Evolutionary conservation across 495 filamentous ascomycete genomes (phyloP).

Genomic region (Chaetomium tenue): DNA sequence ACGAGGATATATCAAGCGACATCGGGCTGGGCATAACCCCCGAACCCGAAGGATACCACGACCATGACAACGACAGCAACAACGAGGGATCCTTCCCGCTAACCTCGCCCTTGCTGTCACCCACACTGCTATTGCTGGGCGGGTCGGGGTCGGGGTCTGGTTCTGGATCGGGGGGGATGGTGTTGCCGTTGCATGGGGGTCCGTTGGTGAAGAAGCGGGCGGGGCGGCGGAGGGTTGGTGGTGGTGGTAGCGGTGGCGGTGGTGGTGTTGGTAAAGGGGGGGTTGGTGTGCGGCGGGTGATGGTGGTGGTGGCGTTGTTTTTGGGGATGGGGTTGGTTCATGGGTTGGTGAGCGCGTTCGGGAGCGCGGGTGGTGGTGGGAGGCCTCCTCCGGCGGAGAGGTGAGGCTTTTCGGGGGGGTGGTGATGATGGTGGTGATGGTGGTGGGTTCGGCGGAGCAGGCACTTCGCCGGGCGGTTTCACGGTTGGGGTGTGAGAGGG

Average conservation of each 20-base stretch:
- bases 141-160: not conserved
- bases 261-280: not conserved
- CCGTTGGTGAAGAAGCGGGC: not conserved
- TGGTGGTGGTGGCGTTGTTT: constrained; percentile 10
- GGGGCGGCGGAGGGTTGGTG: not conserved
- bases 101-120: not conserved
- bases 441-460: not conserved
- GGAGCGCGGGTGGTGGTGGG: not conserved
- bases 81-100: too few species aligned
- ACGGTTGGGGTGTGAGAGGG: not conserved
- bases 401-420: not conserved
- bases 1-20: not conserved
- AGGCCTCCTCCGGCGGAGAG: not conserved
- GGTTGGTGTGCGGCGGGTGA: not conserved
- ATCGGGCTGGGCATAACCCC: not conserved
- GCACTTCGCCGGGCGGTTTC: not conserved
- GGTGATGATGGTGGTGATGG: not conserved
- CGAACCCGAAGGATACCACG: not conserved
- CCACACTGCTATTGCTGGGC: not conserved
- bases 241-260: not conserved
- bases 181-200: not conserved
- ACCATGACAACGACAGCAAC: not conserved
- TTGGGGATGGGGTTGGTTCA: constrained; percentile 8
- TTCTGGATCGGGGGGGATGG: not conserved
- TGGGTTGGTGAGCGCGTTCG: not conserved